A percentile compares a stretch with the other conserved stretches of the same genome.
Evolutionary conservation across 768 basidiomycete genomes (phyloP).

Genomic region (Mycena chlorophos): DNA sequence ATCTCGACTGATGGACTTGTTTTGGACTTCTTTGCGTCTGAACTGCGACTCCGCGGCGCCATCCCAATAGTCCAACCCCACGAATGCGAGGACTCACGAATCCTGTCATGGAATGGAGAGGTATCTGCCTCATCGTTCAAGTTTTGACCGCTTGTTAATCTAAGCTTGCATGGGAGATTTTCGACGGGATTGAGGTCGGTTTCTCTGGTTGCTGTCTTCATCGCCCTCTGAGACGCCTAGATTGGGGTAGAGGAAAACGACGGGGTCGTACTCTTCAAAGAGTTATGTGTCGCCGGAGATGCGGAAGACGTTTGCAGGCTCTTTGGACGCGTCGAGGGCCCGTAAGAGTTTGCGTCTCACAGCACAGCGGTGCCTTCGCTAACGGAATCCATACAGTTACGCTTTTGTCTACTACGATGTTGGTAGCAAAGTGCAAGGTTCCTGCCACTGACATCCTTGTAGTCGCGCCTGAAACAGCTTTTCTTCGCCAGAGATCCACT

Average conservation of each 20-base stretch:
- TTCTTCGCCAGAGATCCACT: constrained; percentile 83
- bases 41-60: constrained; percentile 70
- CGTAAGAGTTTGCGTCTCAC: constrained; percentile 51
- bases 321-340: constrained; percentile 73
- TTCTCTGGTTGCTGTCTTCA: background rate
- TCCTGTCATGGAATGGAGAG: constrained; percentile 89
- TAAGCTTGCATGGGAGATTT: constrained; percentile 47
- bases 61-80: constrained; percentile 70
- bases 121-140: constrained; percentile 36
- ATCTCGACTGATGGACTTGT: constrained; percentile 23
- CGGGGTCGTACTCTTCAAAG: constrained; percentile 52
- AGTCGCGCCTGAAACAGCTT: constrained; percentile 49
- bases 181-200: constrained; percentile 75
- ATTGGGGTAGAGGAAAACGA: constrained; percentile 68
- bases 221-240: constrained; percentile 34
- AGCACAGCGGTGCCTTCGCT: background rate
- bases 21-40: constrained; percentile 70
- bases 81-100: constrained; percentile 46
- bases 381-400: constrained; percentile 48
- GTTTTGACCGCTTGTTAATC: background rate
- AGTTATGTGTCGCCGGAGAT: constrained; percentile 32
- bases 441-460: background rate
- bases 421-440: constrained; percentile 22
- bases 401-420: constrained; percentile 82
- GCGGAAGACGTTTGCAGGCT: constrained; percentile 48